Base-by-base conservation (phyloP, 208 protist species). In the Acanthamoeba triangularis region DNA sequence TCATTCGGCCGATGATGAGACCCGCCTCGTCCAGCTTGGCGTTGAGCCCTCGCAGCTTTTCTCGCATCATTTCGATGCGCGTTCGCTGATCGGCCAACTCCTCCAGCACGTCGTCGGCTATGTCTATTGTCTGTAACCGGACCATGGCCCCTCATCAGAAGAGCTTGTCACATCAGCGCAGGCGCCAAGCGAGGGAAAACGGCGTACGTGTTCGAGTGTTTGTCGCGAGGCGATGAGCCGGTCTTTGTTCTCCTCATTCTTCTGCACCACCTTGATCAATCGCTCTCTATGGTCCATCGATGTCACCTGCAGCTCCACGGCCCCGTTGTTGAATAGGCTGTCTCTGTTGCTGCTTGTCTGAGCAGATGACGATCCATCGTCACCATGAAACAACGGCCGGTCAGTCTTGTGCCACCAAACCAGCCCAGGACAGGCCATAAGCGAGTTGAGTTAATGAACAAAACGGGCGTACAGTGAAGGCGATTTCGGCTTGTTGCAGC, bases 31-130 rank as follows among this genome's bases (percentile, higher is more conserved):
- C 82, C 8, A 90, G 52, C 49, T 90, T 90, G 82, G 52, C 37
- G 54, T 90, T 90, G 41, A 90, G 47, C 33, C 82, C 82, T 23
- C 82, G 82, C 33, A 90, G 49, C 54, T 90, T 90, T n/a, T 90
- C 82, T 90, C 47, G 47, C 82, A 90, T 90, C 82, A 59, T 59
- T 30, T 90, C 82, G 8, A 90, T 90, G 47, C 82, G 82, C 6
- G 52, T 44, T 59, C 82, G 82, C 54, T 90, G 82, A 10, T 90
- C 82, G 20, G 28, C 6, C 20, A 90, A 30, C 82, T 90, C 82
- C 33, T 90, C 82, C 49, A 67, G 49, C 52, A 90, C 54, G 30
- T 59, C 54, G n/a, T 82, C 74, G 25, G 74, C 74, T 13, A 82
- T 82, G 30, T 82, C 74, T 41, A 82, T 82, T 13, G 74, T 82